These are phyloP conservation scores for California macrophylla DNA, from an alignment of 441 rosid genomes.

Conservation along the genomic window DNA sequence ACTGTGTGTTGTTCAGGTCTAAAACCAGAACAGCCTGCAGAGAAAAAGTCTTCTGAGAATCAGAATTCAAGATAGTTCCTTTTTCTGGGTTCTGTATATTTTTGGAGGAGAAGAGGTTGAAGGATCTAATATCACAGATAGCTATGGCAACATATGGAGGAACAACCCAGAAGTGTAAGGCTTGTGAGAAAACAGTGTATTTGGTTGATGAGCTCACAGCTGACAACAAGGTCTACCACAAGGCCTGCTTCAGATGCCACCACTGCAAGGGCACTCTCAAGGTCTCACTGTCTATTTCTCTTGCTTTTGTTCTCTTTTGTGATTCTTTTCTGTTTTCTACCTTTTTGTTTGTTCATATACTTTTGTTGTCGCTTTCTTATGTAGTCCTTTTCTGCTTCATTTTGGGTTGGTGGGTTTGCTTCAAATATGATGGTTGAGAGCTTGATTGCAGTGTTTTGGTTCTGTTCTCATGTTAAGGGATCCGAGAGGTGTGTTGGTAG, in stretches of 20 bases:
- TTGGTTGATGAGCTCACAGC: constrained; percentile 24
- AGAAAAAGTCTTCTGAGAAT: not conserved
- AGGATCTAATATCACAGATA: not conserved
- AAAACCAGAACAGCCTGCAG: not conserved
- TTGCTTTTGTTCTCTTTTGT: not conserved
- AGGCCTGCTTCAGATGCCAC: constrained; percentile 26
- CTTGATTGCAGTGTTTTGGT: not conserved
- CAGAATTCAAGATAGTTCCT: not conserved
- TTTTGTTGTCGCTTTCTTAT: not conserved
- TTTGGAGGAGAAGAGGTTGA: not conserved
- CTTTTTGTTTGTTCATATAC: not conserved
- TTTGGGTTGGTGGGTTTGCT: not conserved
- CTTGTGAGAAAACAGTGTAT: constrained; percentile 22
- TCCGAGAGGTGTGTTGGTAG: not conserved
- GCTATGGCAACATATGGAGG: not conserved
- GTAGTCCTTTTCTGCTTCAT: not conserved
- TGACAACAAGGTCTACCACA: constrained; percentile 20
- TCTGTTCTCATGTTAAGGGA: not conserved
- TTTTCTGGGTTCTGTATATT: not conserved
- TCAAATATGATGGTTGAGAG: not conserved
- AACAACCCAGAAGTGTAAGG: constrained; percentile 6
- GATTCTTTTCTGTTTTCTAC: not conserved
- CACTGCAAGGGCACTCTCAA: constrained; percentile 26
- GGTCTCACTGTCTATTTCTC: not conserved
- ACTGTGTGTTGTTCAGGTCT: not conserved